phyloP scores from a whole-genome alignment of 1,284 basidiomycete species.

The Trametes polyzona region DNA sequence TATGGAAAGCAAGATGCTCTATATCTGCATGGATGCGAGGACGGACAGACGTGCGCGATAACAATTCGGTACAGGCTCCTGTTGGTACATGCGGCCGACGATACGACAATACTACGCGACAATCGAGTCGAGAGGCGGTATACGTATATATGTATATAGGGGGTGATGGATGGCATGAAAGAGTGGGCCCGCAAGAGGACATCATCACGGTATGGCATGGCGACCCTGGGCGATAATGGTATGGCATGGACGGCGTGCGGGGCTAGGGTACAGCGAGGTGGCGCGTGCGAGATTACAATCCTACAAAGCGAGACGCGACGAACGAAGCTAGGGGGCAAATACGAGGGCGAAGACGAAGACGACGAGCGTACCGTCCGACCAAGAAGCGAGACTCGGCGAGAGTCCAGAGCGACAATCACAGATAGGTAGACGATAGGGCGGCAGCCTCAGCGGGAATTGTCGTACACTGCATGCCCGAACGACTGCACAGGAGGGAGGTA shows the following conservation, averaged over 20 bases:
- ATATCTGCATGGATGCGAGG: neutral
- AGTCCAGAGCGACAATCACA: neutral
- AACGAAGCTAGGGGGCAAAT: too few species aligned
- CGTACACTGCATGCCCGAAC: constrained; percentile 2
- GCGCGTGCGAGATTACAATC: constrained; percentile 7
- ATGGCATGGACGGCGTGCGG: neutral
- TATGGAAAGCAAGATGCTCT: too few species aligned
- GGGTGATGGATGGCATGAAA: neutral
- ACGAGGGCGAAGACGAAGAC: neutral
- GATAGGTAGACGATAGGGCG: neutral
- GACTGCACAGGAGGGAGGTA: constrained; percentile 7
- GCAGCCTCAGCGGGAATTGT: constrained; percentile 3
- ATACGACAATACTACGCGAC: neutral
- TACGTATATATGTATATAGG: neutral
- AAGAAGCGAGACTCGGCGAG: constrained; percentile 4
- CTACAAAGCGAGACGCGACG: constrained; percentile 3
- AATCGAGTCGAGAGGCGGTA: neutral
- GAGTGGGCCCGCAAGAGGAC: neutral
- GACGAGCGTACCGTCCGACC: constrained; percentile 1
- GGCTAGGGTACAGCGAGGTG: constrained; percentile 4
- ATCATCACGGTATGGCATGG: neutral
- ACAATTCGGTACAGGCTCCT: neutral
- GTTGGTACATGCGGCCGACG: constrained; percentile 4
- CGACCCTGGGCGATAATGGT: neutral
- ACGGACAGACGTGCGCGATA: neutral